phyloP scores from a whole-genome alignment of 208 protist species.

The Trypanosoma theileri region DNA sequence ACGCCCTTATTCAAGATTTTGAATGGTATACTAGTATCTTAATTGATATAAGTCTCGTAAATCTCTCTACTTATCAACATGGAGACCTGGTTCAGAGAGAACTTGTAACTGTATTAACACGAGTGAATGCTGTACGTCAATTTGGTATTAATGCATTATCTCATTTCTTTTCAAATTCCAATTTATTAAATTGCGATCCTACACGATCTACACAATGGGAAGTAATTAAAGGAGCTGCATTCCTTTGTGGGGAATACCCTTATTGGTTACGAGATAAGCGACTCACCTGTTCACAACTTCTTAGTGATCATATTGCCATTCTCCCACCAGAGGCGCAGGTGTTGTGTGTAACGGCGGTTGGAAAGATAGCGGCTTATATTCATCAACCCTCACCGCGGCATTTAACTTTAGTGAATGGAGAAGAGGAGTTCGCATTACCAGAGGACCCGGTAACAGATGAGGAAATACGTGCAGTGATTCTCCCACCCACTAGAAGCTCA shows the following conservation, averaged over 20 bases:
- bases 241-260: conserved; percentile 93
- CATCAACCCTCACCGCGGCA: conserved; percentile 52
- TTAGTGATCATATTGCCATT: conserved; percentile 34
- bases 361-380: conserved; percentile 89
- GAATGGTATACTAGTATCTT: conserved; percentile 97
- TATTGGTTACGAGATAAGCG: conserved; percentile 69
- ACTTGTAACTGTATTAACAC: conserved; percentile 92
- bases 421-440: conserved; percentile 43
- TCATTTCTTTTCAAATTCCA: conserved; percentile 47
- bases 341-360: conserved; percentile 77
- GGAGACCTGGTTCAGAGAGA: conserved; percentile 89
- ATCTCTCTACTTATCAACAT: conserved; percentile 62
- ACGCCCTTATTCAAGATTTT: conserved; percentile 94
- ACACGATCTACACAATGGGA: conserved; percentile 64
- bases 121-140: conserved; percentile 90
- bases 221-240: conserved; percentile 91
- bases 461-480: conserved; percentile 29
- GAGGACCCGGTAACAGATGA: conserved; percentile 28
- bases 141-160: conserved; percentile 68
- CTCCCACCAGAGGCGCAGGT: conserved; percentile 84
- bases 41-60: conserved; percentile 81
- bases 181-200: conserved; percentile 44
- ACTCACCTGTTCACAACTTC: conserved; percentile 43
- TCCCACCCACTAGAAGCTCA: background rate
- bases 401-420: conserved; percentile 45